These are phyloP conservation scores for Monosporascus ibericus DNA, from an alignment of 2,329 filamentous ascomycete genomes.

Conservation along the genomic window DNA sequence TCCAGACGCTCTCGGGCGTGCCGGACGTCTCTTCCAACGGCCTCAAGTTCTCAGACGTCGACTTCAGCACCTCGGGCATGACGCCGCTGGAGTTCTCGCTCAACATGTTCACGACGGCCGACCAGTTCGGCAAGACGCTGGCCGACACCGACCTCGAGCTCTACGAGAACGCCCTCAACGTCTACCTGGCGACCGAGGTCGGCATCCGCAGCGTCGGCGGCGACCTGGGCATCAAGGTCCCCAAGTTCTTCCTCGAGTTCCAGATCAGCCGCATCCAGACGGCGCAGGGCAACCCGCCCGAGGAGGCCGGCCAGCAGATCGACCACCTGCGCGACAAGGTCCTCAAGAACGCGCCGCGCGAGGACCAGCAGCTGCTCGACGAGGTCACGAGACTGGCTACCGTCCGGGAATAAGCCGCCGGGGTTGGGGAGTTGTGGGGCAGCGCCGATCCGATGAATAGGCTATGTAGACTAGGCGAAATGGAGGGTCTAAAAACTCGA, in stretches of 20 bases:
- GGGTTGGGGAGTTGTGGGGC: too few relatives aligned
- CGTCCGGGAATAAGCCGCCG: not conserved
- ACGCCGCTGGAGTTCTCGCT: slow-evolving; percentile 50
- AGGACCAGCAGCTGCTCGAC: slow-evolving; percentile 42
- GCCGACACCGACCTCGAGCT: slow-evolving; percentile 40
- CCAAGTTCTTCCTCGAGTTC: slow-evolving; percentile 57
- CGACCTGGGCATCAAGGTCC: slow-evolving; percentile 50
- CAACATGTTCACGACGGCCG: slow-evolving; percentile 43
- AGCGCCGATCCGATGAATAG: too few relatives aligned
- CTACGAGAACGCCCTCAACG: slow-evolving; percentile 49
- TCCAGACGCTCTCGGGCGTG: slow-evolving; percentile 44
- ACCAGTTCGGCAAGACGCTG: slow-evolving; percentile 41
- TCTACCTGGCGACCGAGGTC: slow-evolving; percentile 54
- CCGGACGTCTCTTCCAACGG: slow-evolving; percentile 50
- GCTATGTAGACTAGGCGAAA: not conserved
- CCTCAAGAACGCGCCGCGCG: slow-evolving; percentile 45
- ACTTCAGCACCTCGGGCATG: slow-evolving; percentile 45
- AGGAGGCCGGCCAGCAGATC: slow-evolving; percentile 45
- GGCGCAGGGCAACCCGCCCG: slow-evolving; percentile 49
- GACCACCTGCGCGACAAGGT: slow-evolving; percentile 54
- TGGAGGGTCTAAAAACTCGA: not conserved
- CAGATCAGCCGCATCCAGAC: slow-evolving; percentile 54
- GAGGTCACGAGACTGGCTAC: slow-evolving; percentile 35
- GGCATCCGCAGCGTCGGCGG: slow-evolving; percentile 49
- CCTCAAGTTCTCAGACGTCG: slow-evolving; percentile 46